Evolutionary conservation across 148 eudicot species (phyloP), one percentile per base, ranked within the genome.

Genomic region (Hydrangea macrophylla): DNA sequence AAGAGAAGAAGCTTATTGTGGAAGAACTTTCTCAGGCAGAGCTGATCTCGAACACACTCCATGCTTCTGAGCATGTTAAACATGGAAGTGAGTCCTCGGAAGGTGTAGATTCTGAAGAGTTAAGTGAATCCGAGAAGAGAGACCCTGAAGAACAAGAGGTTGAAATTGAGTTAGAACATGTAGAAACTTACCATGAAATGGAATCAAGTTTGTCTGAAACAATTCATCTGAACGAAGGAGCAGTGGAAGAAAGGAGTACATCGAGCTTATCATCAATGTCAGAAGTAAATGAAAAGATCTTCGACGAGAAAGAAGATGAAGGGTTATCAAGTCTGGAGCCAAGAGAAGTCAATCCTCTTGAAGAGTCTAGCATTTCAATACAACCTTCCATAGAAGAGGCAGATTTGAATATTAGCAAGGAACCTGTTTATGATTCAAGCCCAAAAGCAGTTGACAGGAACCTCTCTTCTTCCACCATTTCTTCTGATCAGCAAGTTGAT

Each of bases 351-450:
- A 67, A 53, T 51, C 13, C 42, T 24, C 55, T 59, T 59, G 62
- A 69, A 63, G 77, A 69, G 8, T 33, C 59, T 25, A 67, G 23
- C 28, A 58, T 70, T 15, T 81, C 80, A 17, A 64, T 63, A 8
- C 75, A 78, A 53, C 56, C 71, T 53, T 77, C 76, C 13, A 42
- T 54, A 4, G 71, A 64, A 32, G 71, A 67, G 28, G 42, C 73
- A n/a, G 76, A 80, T 62, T 39, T n/a, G 23, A 60, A 62, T 33
- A 72, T 54, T 35, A 36, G 63, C 0, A 68, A 58, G 39, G 83
- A 79, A 20, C 90, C 88, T 20, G 79, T 86, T 24, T 88, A 78
- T 58, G 94, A 88, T 68, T 65, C 78, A 5, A 88, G 88, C 61
- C 90, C 95, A 18, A 69, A 72, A 18, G 51, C 63, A 62, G 42